These are phyloP conservation scores for Medicago arabica DNA, from an alignment of 306 rosid species.

Conservation along the genomic window DNA sequence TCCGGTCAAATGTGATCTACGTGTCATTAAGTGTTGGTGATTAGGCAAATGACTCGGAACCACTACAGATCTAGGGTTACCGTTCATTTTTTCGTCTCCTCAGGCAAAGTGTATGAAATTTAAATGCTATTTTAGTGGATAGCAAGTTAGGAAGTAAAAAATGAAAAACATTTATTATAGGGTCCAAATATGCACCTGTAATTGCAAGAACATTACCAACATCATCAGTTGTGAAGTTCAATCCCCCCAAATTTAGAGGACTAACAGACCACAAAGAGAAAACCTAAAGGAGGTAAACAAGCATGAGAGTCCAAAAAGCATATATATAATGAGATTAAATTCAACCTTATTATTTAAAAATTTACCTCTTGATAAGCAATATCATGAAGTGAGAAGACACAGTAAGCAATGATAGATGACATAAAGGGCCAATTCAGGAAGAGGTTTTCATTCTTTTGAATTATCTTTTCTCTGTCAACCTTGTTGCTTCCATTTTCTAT, in stretches of 20 bases:
- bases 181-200: constrained; percentile 55
- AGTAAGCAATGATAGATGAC: constrained; percentile 72
- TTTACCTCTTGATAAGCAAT: constrained; percentile 84
- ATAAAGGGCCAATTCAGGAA: constrained; percentile 82
- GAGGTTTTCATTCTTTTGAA: constrained; percentile 56
- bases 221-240: constrained; percentile 60
- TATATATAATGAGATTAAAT: not conserved
- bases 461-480: constrained; percentile 32
- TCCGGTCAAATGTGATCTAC: too few species aligned
- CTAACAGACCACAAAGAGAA: constrained; percentile 87
- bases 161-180: not conserved
- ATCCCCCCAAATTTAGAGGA: constrained; percentile 68
- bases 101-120: too few species aligned
- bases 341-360: constrained; percentile 13
- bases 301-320: not conserved
- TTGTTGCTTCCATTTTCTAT: constrained; percentile 52
- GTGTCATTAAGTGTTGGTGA: too few species aligned
- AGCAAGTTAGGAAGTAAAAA: too few species aligned
- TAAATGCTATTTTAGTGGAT: too few species aligned
- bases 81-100: too few species aligned
- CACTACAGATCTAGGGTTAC: too few species aligned
- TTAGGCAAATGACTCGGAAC: too few species aligned
- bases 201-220: constrained; percentile 79
- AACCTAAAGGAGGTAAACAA: constrained; percentile 49
- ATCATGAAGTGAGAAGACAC: constrained; percentile 78